phyloP scores from a whole-genome alignment of 805 yeast species.

The Candida qinlingensis region DNA sequence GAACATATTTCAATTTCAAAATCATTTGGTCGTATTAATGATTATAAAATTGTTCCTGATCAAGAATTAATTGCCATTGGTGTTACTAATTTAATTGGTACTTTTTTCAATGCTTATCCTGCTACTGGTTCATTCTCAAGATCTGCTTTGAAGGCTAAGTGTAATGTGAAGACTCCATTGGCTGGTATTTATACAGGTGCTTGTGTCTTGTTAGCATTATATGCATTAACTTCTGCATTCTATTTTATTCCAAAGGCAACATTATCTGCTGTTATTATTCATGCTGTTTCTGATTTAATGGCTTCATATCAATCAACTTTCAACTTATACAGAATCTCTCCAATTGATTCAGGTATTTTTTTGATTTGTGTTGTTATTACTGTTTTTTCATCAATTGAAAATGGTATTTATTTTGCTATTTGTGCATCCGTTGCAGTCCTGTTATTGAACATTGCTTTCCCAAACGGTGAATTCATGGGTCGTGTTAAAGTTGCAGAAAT shows the following conservation, averaged over 20 bases:
- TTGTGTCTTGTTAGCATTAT: conserved; percentile 82
- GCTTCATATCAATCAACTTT: conserved; percentile 63
- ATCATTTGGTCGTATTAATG: conserved; percentile 89
- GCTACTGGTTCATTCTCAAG: conserved; percentile 95
- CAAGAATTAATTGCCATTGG: conserved; percentile 95
- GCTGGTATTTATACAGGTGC: conserved; percentile 89
- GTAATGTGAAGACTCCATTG: conserved; percentile 91
- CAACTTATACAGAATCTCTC: conserved; percentile 67
- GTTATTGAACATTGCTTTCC: conserved; percentile 70
- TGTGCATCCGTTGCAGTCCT: conserved; percentile 75
- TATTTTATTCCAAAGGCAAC: conserved; percentile 89
- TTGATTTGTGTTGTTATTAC: conserved; percentile 22
- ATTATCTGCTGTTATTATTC: conserved; percentile 82
- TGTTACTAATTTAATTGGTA: conserved; percentile 82
- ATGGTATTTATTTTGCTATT: conserved; percentile 87
- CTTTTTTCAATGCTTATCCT: conserved; percentile 90
- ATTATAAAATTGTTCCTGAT: conserved; percentile 85
- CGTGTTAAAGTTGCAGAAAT: conserved; percentile 67
- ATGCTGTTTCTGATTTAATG: conserved; percentile 84
- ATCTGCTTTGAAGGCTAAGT: conserved; percentile 89
- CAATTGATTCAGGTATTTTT: conserved; percentile 31
- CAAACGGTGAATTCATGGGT: conserved; percentile 81
- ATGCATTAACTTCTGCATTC: conserved; percentile 77
- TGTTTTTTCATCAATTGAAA: conserved; percentile 53
- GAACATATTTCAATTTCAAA: conserved; percentile 94